Conservation (phyloP, 352 stramenopile genomes). For the Pythium brassicae region DNA sequence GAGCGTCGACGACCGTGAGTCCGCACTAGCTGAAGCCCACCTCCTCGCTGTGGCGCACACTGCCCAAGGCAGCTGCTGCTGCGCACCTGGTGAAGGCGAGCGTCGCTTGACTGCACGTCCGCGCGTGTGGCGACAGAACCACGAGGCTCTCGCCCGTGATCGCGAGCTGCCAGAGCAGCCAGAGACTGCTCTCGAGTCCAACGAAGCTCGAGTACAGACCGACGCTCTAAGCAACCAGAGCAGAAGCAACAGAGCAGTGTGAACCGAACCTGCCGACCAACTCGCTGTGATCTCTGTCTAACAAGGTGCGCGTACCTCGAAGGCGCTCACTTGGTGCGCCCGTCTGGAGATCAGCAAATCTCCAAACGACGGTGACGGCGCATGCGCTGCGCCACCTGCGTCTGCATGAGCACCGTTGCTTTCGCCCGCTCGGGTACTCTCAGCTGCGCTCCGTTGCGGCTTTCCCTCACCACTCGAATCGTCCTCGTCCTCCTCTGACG, state of each 20-base stretch:
- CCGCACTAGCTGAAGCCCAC: no score
- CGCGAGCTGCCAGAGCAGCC: slow-evolving; percentile 82
- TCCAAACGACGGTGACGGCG: slow-evolving; percentile 59
- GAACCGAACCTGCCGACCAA: background rate
- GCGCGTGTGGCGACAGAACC: slow-evolving; percentile 70
- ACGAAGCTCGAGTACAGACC: slow-evolving; percentile 85
- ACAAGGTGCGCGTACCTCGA: slow-evolving; percentile 34
- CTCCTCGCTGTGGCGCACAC: background rate
- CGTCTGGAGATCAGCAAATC: slow-evolving; percentile 66
- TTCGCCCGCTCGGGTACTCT: background rate
- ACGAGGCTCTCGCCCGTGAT: slow-evolving; percentile 81
- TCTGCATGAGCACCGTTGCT: background rate
- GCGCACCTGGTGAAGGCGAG: slow-evolving; percentile 73
- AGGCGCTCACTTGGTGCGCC: slow-evolving; percentile 39
- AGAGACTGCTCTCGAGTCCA: slow-evolving; percentile 63
- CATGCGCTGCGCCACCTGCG: slow-evolving; percentile 7
- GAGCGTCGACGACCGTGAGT: slow-evolving; percentile 1
- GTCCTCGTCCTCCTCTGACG: slow-evolving; percentile 19
- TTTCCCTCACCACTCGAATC: slow-evolving; percentile 29
- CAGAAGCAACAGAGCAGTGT: background rate
- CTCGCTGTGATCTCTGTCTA: background rate
- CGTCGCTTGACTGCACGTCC: slow-evolving; percentile 77
- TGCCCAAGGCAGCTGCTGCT: background rate
- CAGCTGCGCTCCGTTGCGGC: slow-evolving; percentile 13
- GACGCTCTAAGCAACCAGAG: slow-evolving; percentile 38